A percentile compares a stretch with the other conserved stretches of the same genome.
These are phyloP conservation scores for Penicillium angulare DNA, from an alignment of 495 filamentous ascomycete species.

Conservation along the genomic window DNA sequence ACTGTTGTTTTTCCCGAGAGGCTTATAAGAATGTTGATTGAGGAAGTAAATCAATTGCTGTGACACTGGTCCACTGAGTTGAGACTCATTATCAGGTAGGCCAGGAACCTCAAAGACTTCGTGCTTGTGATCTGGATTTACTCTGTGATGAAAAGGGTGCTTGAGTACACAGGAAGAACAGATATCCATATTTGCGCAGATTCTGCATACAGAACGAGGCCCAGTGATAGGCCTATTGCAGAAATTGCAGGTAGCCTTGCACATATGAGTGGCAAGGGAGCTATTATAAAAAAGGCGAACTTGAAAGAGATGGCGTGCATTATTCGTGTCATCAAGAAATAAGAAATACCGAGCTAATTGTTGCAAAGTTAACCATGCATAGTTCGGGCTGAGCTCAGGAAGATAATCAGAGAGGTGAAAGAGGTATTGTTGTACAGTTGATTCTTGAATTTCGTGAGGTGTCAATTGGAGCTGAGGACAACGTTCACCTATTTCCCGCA, in stretches of 20 bases:
- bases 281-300: neutral
- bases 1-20: neutral
- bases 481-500: neutral
- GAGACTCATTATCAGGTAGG: conserved; percentile 2
- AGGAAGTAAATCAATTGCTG: conserved; percentile 3
- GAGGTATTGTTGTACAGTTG: conserved; percentile 2
- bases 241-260: neutral
- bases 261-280: neutral
- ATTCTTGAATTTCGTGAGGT: conserved; percentile 1
- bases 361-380: conserved; percentile 1
- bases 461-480: conserved; percentile 3
- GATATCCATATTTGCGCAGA: conserved; percentile 10
- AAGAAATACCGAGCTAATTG: conserved; percentile 13
- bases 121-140: conserved; percentile 6
- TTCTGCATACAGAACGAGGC: conserved; percentile 8
- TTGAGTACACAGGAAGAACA: conserved; percentile 4
- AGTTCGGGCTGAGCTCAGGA: neutral
- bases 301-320: conserved; percentile 6
- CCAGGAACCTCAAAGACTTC: conserved; percentile 4
- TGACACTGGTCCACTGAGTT: neutral
- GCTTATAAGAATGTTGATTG: neutral
- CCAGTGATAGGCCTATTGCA: neutral
- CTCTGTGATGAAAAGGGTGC: conserved; percentile 4
- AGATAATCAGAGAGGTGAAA: conserved; percentile 1
- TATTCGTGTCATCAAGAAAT: conserved; percentile 5